Evolutionary conservation across 1,139 yeast genomes (phyloP).

Genomic region (Wickerhamomyces sp.): DNA sequence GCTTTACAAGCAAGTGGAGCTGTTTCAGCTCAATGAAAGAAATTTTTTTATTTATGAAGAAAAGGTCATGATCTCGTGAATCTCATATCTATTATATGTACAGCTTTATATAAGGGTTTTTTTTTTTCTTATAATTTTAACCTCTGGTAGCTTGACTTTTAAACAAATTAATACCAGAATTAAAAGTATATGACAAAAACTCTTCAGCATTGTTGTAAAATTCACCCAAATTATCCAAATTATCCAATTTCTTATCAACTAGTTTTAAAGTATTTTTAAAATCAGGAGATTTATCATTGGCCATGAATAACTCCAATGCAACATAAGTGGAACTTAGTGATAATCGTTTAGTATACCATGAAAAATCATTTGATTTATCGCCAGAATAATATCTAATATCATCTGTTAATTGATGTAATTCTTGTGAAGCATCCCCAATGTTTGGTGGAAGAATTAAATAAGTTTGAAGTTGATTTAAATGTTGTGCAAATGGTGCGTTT

Average conservation of each 20-base stretch:
- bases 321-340: slow-evolving; percentile 68
- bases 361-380: slow-evolving; percentile 77
- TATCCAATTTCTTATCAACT: slow-evolving; percentile 56
- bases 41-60: neutral
- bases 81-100: slow-evolving; percentile 1
- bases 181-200: slow-evolving; percentile 69
- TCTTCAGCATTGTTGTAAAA: slow-evolving; percentile 63
- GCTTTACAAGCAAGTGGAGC: slow-evolving; percentile 18
- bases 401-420: slow-evolving; percentile 72
- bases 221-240: slow-evolving; percentile 50
- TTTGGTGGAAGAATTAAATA: slow-evolving; percentile 31
- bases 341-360: slow-evolving; percentile 89
- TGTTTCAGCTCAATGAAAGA: neutral
- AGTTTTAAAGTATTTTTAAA: slow-evolving; percentile 57
- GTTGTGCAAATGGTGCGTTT: slow-evolving; percentile 51
- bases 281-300: slow-evolving; percentile 61
- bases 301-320: slow-evolving; percentile 72
- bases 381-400: slow-evolving; percentile 80
- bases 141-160: slow-evolving; percentile 70
- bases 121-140: too few relatives aligned
- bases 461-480: slow-evolving; percentile 31
- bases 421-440: slow-evolving; percentile 38
- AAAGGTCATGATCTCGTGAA: neutral
- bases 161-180: slow-evolving; percentile 60
- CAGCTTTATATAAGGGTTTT: too few relatives aligned